phyloP scores from a whole-genome alignment of 208 protist genomes.

The Crithidia bombi region DNA sequence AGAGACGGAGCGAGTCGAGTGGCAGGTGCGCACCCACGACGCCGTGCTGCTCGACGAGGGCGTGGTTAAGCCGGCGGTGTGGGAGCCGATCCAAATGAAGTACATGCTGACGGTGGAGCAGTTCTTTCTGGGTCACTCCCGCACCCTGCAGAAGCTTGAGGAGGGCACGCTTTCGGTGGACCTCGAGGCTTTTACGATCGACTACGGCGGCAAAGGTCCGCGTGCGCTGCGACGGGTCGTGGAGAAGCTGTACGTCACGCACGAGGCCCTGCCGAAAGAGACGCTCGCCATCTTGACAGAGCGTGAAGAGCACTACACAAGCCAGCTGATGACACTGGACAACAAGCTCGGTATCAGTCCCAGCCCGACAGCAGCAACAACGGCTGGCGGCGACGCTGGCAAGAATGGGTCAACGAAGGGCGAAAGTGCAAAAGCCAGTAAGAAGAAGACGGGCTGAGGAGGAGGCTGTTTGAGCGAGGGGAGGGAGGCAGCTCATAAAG shows the following conservation, averaged over 20 bases:
- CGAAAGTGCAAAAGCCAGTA: conserved; percentile 1
- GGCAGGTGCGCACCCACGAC: conserved; percentile 77
- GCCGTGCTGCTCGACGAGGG: conserved; percentile 78
- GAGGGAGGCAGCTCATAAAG: too few relatives aligned
- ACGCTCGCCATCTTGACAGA: conserved; percentile 35
- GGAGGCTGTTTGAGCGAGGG: neutral
- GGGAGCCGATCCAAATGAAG: conserved; percentile 77
- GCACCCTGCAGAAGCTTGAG: conserved; percentile 54
- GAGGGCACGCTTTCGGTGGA: conserved; percentile 52
- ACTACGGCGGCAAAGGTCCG: conserved; percentile 84
- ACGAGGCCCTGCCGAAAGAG: conserved; percentile 37
- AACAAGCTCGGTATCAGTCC: conserved; percentile 45
- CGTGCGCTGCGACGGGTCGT: conserved; percentile 73
- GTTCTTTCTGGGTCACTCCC: conserved; percentile 70
- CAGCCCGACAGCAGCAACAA: neutral
- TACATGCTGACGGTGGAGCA: conserved; percentile 66
- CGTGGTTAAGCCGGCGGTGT: conserved; percentile 77
- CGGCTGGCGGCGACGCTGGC: neutral
- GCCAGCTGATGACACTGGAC: conserved; percentile 43
- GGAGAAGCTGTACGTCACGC: conserved; percentile 50
- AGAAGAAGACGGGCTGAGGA: conserved; percentile 17
- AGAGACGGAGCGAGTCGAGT: conserved; percentile 66
- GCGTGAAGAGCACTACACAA: conserved; percentile 24
- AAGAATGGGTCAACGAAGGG: conserved; percentile 7
- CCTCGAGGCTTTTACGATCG: conserved; percentile 57